Evolutionary conservation across 148 eudicot genomes (phyloP), one percentile per base, ranked within the genome.

Genomic region (Talinum fruticosum): DNA sequence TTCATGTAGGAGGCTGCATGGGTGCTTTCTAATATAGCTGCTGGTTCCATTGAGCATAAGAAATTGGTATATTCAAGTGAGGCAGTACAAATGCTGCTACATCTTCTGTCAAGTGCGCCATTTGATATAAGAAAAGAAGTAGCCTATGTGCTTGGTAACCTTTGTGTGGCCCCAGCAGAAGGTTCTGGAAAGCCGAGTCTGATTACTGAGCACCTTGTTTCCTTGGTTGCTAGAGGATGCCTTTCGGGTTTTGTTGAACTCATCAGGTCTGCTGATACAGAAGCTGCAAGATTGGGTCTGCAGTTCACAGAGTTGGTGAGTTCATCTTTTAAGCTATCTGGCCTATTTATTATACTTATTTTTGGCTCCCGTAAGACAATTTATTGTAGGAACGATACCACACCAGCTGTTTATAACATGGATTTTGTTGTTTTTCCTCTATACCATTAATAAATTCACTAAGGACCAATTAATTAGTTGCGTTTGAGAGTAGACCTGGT

Each of bases 1-100:
- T 71, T 74, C 32, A 65, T 83, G 74, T 79, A 96, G 99, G 99
- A 96, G 86, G 88, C 97, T 82, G 88, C 97, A 47, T 96, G 99
- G 99, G 97, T 91, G 82, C 89, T 96, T 79, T 96, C 99, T 71
- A 96, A 96, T 82, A 85, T 96, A 72, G 97, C 97, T 61, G 97
- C 97, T 70, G 97, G 97, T 76, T 90, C 99, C 36, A 67, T 88
- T 61, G 95, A 89, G 74, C 95, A 88, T 82, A 96, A 96, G 79
- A 86, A 78, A 73, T 44, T 93, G 72, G 88, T 96, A 41, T 82
- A 81, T 68, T 85, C 86, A 64, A 91, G 95, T 57, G 95, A 91
- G 80, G 99, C 99, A 71, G 77, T 88, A 76, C 76, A 85, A n/a
- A 69, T 86, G 78, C 73, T 96, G 51, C 66, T 90, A 70, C 87